Evolutionary conservation across 768 basidiomycete genomes (phyloP), one percentile per base, ranked within the genome.

Genomic region (Russula earlei): DNA sequence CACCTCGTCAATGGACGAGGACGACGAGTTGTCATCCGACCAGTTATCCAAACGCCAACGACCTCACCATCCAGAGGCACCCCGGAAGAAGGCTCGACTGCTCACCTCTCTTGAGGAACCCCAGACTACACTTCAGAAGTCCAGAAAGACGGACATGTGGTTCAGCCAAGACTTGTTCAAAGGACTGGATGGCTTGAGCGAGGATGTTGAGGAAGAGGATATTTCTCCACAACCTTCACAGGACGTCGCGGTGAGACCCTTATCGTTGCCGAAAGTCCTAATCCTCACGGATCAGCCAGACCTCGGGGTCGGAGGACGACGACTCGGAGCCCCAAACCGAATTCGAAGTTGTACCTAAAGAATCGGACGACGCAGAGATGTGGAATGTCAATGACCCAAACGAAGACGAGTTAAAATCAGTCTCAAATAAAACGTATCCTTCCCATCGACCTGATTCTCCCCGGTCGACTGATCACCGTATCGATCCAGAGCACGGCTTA

Each of bases 161-260:
- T 99, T 97, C 71, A 85, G 87, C 61, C 95, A 96, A 70, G 86
- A 87, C 49, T 70, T 96, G 42, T 99, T 99, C 75, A 77, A 82
- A 48, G 85, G 79, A 22, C 66, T 77, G 2, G 68, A 80, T 7
- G 81, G 78, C 29, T 52, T 73, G 41, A 72, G 72, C 19, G 66
- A 68, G 25, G 68, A 65, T 20, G 65, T 57, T 49, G 60, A 37
- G 5, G 57, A 9, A 2, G 47, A 62, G 12, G 60, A 66, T 34
- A 65, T 66, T 61, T 73, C 54, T 44, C 34, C 42, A 40, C 59
- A 49, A 12, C 31, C n/a, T 3, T 40, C 41, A 22, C 47, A 49
- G 9, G 57, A 58, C 17, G 54, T 25, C 20, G 45, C 43, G 29
- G 62, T 49, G 55, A 61, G 59, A 36, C 41, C 53, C 31, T 58